A percentile compares a stretch with the other conserved stretches of the same genome.
phyloP scores from a whole-genome alignment of 2,329 filamentous ascomycete species.

The Penicillium sp. region DNA sequence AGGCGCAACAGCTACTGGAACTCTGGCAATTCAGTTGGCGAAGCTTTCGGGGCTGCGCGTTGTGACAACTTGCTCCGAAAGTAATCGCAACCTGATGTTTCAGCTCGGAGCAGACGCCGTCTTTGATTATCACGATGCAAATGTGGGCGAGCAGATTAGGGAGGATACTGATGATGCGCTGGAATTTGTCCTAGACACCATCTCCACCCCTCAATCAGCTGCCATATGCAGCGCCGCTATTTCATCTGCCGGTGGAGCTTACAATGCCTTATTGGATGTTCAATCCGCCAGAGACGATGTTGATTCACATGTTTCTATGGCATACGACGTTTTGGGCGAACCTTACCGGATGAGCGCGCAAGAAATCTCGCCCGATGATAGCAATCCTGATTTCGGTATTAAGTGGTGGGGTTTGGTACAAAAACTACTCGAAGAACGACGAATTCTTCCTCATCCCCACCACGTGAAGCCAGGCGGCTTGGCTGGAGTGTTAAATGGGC shows the following conservation, averaged over 20 bases:
- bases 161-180: constrained; percentile 30
- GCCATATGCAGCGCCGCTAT: constrained; percentile 30
- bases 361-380: constrained; percentile 13
- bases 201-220: constrained; percentile 30
- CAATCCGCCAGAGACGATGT: constrained; percentile 27
- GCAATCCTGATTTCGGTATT: constrained; percentile 25
- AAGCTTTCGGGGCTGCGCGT: constrained; percentile 38
- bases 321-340: constrained; percentile 30
- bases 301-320: constrained; percentile 30
- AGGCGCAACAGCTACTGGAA: constrained; percentile 46
- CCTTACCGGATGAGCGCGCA: constrained; percentile 25
- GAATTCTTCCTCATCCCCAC: constrained; percentile 27
- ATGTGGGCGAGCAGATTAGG: constrained; percentile 37
- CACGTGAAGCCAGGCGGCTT: constrained; percentile 28
- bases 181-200: constrained; percentile 30
- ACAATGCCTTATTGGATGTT: constrained; percentile 29
- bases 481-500: constrained; percentile 23
- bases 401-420: constrained; percentile 23
- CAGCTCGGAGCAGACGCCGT: constrained; percentile 40
- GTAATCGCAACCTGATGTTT: constrained; percentile 27
- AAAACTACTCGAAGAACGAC: constrained; percentile 23
- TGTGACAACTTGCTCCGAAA: constrained; percentile 33
- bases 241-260: constrained; percentile 26
- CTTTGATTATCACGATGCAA: constrained; percentile 42
- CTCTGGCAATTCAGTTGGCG: constrained; percentile 48